phyloP scores from a whole-genome alignment of 1,284 basidiomycete species.

The Singerocomus inundabilis region DNA sequence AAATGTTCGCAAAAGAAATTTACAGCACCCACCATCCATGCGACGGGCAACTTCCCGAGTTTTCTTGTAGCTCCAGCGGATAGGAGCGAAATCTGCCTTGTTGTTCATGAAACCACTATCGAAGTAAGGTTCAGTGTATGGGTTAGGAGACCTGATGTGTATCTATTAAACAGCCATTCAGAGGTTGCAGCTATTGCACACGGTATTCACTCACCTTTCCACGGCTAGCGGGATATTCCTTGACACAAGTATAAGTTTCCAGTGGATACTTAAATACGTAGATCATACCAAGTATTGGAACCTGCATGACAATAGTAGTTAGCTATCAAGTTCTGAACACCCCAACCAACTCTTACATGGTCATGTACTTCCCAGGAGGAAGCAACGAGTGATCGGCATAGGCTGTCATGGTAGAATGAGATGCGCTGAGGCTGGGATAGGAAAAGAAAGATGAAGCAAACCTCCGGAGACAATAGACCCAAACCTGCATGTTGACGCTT shows the following conservation, averaged over 20 bases:
- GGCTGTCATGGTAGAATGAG: slow-evolving; percentile 34
- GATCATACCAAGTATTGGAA: slow-evolving; percentile 58
- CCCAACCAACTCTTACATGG: slow-evolving; percentile 42
- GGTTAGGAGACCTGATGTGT: slow-evolving; percentile 58
- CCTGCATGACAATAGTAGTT: slow-evolving; percentile 7
- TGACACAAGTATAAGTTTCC: neutral
- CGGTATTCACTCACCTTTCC: slow-evolving; percentile 44
- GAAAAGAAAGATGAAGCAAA: slow-evolving; percentile 15
- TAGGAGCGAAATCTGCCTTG: slow-evolving; percentile 73
- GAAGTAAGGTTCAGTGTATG: slow-evolving; percentile 63
- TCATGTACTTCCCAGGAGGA: slow-evolving; percentile 69
- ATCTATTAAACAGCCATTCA: slow-evolving; percentile 41
- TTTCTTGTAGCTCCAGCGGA: slow-evolving; percentile 75
- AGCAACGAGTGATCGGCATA: slow-evolving; percentile 69
- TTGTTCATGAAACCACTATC: slow-evolving; percentile 76
- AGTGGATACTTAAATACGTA: neutral
- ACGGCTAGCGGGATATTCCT: slow-evolving; percentile 64
- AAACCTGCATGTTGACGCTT: slow-evolving; percentile 40
- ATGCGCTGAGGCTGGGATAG: neutral
- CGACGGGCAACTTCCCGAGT: slow-evolving; percentile 68
- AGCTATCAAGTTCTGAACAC: neutral
- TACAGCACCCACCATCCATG: slow-evolving; percentile 54
- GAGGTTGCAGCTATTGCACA: slow-evolving; percentile 9
- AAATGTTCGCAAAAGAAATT: neutral
- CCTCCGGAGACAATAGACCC: slow-evolving; percentile 63